phyloP scores from a whole-genome alignment of 1,284 basidiomycete genomes.

The Vanrija sp. region DNA sequence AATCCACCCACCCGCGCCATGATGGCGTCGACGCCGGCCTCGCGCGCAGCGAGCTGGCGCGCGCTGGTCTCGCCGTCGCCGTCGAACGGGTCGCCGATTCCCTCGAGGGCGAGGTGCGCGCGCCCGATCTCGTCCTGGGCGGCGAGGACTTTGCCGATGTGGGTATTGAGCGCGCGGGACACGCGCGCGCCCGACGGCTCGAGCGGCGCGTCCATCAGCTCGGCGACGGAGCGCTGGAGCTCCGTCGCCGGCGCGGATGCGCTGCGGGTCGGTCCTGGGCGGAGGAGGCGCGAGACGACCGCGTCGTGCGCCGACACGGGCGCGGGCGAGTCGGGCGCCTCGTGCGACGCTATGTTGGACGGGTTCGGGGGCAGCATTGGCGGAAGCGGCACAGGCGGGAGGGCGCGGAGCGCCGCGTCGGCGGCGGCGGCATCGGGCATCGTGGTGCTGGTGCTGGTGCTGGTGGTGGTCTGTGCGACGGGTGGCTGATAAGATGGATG shows the following conservation, averaged over 20 bases:
- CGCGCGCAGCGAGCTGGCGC: slow-evolving; percentile 3
- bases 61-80: neutral
- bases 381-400: neutral
- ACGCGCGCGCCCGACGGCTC: slow-evolving; percentile 13
- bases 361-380: neutral
- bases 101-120: slow-evolving; percentile 15
- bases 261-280: neutral
- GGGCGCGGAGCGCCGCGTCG: neutral
- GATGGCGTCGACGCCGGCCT: slow-evolving; percentile 13
- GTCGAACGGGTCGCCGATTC: slow-evolving; percentile 2
- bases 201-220: slow-evolving; percentile 11
- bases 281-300: slow-evolving; percentile 9
- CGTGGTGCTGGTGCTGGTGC: no score
- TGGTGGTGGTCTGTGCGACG: no score
- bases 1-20: slow-evolving; percentile 11
- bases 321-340: neutral
- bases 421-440: no score
- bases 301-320: slow-evolving; percentile 8
- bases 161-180: slow-evolving; percentile 8
- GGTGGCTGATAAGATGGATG: no score
- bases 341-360: neutral
- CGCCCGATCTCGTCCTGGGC: slow-evolving; percentile 19
- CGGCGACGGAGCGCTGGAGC: neutral
- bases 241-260: neutral
- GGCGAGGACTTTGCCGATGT: slow-evolving; percentile 14